A percentile compares a stretch with the other conserved stretches of the same genome.
Conservation (phyloP, 371 early-diverging fungal species). For the Mucor irregularis region DNA sequence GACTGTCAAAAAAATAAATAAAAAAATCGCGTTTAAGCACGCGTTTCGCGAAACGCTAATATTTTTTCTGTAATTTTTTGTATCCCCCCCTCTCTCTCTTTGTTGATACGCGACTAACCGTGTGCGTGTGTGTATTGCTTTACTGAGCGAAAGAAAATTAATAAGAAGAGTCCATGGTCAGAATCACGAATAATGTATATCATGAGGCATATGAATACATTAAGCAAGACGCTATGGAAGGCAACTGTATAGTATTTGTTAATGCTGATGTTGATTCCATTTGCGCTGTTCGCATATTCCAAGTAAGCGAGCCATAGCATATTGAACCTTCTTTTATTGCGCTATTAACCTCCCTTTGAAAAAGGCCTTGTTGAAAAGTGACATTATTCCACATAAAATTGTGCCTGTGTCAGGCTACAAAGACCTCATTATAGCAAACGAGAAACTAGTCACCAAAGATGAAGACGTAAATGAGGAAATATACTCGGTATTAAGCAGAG, state of each 20-base stretch:
- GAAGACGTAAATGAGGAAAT: conserved; percentile 26
- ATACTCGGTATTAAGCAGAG: neutral
- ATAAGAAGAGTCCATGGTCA: conserved; percentile 33
- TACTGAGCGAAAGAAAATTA: too few species aligned
- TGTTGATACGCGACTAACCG: conserved; percentile 1
- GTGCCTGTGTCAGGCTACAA: conserved; percentile 74
- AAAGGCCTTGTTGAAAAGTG: conserved; percentile 68
- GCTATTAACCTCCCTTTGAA: neutral
- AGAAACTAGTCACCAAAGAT: conserved; percentile 42
- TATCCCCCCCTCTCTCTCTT: conserved; percentile 1
- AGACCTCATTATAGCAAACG: conserved; percentile 64
- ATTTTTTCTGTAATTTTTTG: conserved; percentile 3
- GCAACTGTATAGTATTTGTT: conserved; percentile 72
- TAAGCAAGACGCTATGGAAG: conserved; percentile 39
- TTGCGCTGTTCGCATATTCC: conserved; percentile 82
- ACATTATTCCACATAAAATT: conserved; percentile 76
- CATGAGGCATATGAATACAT: conserved; percentile 53
- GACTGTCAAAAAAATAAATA: conserved; percentile 12
- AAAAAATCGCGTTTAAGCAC: conserved; percentile 1
- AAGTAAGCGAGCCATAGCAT: conserved; percentile 42
- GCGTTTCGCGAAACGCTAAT: neutral
- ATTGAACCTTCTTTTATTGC: neutral
- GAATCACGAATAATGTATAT: conserved; percentile 36
- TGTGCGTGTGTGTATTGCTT: too few species aligned
- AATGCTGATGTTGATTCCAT: conserved; percentile 84